These are phyloP conservation scores for Kondoa malvinella DNA, from an alignment of 768 basidiomycete species.

Conservation along the genomic window DNA sequence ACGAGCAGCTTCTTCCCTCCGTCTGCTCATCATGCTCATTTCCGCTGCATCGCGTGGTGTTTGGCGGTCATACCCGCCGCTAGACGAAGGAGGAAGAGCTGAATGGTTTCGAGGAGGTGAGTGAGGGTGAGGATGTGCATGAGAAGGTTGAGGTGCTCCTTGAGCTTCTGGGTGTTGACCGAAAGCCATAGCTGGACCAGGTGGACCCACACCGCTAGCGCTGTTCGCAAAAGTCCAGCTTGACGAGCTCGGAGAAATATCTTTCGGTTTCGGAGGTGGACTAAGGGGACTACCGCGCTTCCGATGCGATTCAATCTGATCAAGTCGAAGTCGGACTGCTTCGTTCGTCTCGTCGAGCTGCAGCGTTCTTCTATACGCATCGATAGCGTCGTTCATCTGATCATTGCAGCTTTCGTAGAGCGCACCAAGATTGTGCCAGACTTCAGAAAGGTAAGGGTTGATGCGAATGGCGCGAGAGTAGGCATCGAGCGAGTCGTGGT, in stretches of 20 bases:
- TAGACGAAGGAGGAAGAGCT: background rate
- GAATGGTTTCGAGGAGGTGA: background rate
- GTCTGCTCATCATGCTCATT: background rate
- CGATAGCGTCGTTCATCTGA: conserved; percentile 94
- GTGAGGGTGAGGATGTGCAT: background rate
- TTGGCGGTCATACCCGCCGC: background rate
- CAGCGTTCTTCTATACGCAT: conserved; percentile 85
- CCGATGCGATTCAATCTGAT: conserved; percentile 7
- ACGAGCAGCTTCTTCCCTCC: background rate
- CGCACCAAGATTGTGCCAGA: conserved; percentile 93
- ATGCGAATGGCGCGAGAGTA: conserved; percentile 97
- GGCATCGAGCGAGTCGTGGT: conserved; percentile 93
- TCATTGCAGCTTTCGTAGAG: conserved; percentile 98
- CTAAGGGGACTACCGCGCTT: conserved; percentile 15
- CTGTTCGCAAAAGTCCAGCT: conserved; percentile 23
- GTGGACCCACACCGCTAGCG: conserved; percentile 14
- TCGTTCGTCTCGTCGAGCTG: conserved; percentile 79
- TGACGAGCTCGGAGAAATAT: conserved; percentile 23
- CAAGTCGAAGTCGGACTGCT: conserved; percentile 43
- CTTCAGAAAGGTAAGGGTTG: conserved; percentile 87
- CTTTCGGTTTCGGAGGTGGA: conserved; percentile 22
- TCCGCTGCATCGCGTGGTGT: background rate
- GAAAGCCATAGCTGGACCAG: background rate
- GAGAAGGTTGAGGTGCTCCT: too few species aligned
- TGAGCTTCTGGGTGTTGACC: too few species aligned